A percentile compares a stretch with the other conserved stretches of the same genome.
These are phyloP conservation scores for Inonotus hispidus DNA, from an alignment of 1,284 basidiomycete genomes.

Conservation along the genomic window DNA sequence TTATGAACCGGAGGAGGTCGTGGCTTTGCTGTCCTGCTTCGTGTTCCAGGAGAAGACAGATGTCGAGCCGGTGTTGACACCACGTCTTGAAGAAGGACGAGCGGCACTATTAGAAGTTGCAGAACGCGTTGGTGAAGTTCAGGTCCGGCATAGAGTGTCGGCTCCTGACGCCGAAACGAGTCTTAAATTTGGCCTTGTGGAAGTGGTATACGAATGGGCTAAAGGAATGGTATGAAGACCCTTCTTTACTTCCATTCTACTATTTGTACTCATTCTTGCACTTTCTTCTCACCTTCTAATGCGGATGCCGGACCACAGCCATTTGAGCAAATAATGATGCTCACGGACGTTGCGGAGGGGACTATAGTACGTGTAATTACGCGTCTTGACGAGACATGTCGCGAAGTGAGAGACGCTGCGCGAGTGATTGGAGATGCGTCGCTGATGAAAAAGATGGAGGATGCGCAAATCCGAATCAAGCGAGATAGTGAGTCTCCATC, in stretches of 20 bases:
- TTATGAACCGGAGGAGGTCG: constrained; percentile 93
- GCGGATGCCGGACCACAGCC: constrained; percentile 48
- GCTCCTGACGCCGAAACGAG: constrained; percentile 57
- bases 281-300: not conserved
- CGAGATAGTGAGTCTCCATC: constrained; percentile 74
- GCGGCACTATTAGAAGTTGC: constrained; percentile 76
- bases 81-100: constrained; percentile 75
- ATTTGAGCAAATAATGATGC: constrained; percentile 87
- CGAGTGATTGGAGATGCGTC: constrained; percentile 96
- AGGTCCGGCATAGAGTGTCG: constrained; percentile 74
- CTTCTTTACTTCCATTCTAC: not conserved
- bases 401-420: constrained; percentile 95
- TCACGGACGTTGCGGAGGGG: constrained; percentile 96
- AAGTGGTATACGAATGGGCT: constrained; percentile 99
- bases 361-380: constrained; percentile 97
- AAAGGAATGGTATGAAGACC: constrained; percentile 79
- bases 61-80: constrained; percentile 73
- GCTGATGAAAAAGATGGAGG: constrained; percentile 97
- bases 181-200: constrained; percentile 86
- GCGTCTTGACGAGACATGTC: constrained; percentile 92
- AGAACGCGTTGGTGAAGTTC: constrained; percentile 78
- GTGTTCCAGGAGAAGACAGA: constrained; percentile 98
- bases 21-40: constrained; percentile 95
- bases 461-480: constrained; percentile 89
- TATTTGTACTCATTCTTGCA: not conserved